Conservation (phyloP, 805 yeast genomes). For the Spathaspora boniae region DNA sequence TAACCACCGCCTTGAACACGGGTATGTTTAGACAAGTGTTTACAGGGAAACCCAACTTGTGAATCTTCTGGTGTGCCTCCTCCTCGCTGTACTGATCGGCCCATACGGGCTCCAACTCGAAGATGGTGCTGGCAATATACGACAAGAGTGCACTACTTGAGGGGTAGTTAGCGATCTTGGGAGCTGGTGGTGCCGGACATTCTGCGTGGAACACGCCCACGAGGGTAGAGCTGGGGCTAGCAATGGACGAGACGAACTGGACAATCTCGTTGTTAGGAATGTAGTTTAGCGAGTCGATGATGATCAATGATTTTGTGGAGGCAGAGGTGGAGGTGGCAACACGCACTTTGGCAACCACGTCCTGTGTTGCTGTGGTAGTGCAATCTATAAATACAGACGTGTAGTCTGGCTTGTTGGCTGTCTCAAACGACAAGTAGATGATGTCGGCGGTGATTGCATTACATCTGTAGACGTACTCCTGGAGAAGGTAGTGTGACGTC, state of each 20-base stretch:
- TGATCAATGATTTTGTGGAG: constrained; percentile 10
- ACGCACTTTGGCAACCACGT: constrained; percentile 20
- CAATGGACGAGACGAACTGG: constrained; percentile 46
- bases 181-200: constrained; percentile 38
- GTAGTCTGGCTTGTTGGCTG: constrained; percentile 49
- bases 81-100: constrained; percentile 38
- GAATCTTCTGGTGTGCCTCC: constrained; percentile 36
- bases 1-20: constrained; percentile 47
- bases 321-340: constrained; percentile 3
- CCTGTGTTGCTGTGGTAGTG: constrained; percentile 13
- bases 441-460: constrained; percentile 36
- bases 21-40: constrained; percentile 42
- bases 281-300: constrained; percentile 51
- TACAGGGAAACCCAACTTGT: constrained; percentile 46
- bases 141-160: constrained; percentile 47
- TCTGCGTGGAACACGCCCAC: constrained; percentile 37
- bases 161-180: constrained; percentile 48
- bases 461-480: constrained; percentile 53
- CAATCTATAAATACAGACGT: constrained; percentile 51
- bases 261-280: constrained; percentile 46
- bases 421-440: constrained; percentile 66
- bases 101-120: constrained; percentile 52
- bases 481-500: constrained; percentile 52
- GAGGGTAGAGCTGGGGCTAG: constrained; percentile 26
- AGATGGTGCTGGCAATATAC: constrained; percentile 72